Conservation (phyloP, 2,329 filamentous ascomycete species). For the Epichloe festucae region DNA sequence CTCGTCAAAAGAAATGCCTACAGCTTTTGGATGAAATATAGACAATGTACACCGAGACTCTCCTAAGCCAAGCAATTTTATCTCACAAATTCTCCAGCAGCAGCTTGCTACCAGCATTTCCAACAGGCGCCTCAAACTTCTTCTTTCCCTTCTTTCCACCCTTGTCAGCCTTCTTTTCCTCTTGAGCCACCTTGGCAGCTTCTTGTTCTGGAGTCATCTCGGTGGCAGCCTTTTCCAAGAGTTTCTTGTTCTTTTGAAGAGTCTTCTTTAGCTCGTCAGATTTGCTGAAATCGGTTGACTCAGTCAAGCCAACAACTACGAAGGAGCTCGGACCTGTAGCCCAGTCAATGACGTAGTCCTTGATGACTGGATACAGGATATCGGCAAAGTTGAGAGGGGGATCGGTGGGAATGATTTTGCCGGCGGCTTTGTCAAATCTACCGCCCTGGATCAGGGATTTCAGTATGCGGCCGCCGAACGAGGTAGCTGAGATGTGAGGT, state of each 20-base stretch:
- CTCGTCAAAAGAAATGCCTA: not conserved
- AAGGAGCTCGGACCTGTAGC: conserved; percentile 78
- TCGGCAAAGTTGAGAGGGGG: conserved; percentile 71
- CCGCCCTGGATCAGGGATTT: conserved; percentile 87
- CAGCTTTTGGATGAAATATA: not conserved
- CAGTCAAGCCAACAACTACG: conserved; percentile 68
- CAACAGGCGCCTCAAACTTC: conserved; percentile 32
- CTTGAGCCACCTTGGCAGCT: conserved; percentile 35
- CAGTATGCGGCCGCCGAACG: conserved; percentile 67
- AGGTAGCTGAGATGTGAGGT: conserved; percentile 46
- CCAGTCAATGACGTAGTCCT: conserved; percentile 65
- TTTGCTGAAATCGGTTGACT: conserved; percentile 57
- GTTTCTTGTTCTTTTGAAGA: conserved; percentile 61
- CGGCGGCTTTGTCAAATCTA: conserved; percentile 62
- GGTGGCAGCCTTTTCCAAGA: conserved; percentile 52
- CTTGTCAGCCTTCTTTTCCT: conserved; percentile 30
- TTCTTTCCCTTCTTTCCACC: conserved; percentile 28
- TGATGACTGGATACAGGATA: conserved; percentile 69
- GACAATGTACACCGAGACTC: not conserved
- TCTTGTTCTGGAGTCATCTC: conserved; percentile 43
- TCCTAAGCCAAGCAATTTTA: conserved; percentile 11
- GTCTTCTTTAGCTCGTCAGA: conserved; percentile 53
- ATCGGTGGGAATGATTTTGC: conserved; percentile 56
- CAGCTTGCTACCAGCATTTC: conserved; percentile 50
- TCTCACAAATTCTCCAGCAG: conserved; percentile 43